These are phyloP conservation scores for Diplodia corticola DNA, from an alignment of 2,329 filamentous ascomycete species.

Conservation along the genomic window DNA sequence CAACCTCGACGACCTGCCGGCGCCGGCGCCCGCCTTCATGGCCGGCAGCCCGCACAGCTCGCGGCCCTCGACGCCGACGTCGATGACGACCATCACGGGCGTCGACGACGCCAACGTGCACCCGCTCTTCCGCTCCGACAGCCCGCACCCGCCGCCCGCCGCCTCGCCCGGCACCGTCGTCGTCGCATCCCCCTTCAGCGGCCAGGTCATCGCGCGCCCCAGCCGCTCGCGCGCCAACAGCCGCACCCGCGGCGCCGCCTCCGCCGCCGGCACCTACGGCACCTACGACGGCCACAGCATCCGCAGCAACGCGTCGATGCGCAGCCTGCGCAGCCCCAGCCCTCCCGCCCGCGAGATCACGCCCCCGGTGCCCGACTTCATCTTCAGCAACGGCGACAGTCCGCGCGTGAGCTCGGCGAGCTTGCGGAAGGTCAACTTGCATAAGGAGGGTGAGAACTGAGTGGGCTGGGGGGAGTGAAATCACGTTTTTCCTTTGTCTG, in stretches of 20 bases:
- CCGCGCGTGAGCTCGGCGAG: constrained; percentile 40
- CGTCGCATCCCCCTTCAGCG: constrained; percentile 67
- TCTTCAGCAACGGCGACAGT: constrained; percentile 44
- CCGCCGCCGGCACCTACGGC: constrained; percentile 1
- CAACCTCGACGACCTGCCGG: constrained; percentile 21
- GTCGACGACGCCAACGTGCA: constrained; percentile 70
- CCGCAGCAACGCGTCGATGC: constrained; percentile 6
- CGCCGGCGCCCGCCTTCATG: constrained; percentile 14
- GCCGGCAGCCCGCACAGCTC: constrained; percentile 33
- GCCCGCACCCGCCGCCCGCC: constrained; percentile 64
- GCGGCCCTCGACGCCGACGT: constrained; percentile 40
- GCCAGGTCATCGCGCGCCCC: constrained; percentile 56
- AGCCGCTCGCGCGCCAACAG: constrained; percentile 32
- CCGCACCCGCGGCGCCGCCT: constrained; percentile 33
- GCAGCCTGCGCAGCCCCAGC: constrained; percentile 25
- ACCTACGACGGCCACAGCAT: constrained; percentile 25
- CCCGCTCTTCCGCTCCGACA: constrained; percentile 74
- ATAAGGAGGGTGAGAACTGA: constrained; percentile 16
- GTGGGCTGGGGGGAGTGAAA: not conserved
- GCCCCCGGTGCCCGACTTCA: constrained; percentile 46
- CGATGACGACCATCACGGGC: constrained; percentile 7
- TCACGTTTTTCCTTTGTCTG: not conserved
- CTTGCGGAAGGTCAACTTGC: constrained; percentile 33
- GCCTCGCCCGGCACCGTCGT: constrained; percentile 71
- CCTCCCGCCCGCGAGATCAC: constrained; percentile 42